Evolutionary conservation across 371 early-diverging fungal species (phyloP), one percentile per base, ranked within the genome.

Genomic region (Phascolomyces articulosus): DNA sequence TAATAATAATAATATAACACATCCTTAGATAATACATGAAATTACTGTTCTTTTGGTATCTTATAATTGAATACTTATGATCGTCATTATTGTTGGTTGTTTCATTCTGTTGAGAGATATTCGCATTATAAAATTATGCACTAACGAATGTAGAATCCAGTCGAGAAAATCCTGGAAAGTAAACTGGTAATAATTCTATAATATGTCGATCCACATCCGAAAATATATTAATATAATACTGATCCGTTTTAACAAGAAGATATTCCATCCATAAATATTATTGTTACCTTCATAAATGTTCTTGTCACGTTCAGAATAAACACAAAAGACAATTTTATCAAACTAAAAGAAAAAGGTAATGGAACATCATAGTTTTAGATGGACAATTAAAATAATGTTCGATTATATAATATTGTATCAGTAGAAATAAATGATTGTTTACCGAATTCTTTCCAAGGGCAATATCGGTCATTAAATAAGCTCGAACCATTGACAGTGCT

Each of bases 271-370:
- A 8, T 31, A 11, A 2, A 9, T 20, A n/a, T n/a, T 56, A 24
- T 21, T 55, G 56, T 54, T 72, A 76, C 74, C 65, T 66, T 68
- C 55, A 60, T 87, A 87, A 16, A 77, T 65, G 0, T 23, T 56
- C 3, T 56, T 60, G 58, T 88, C 89, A 13, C 68, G 73, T 4
- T 79, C 71, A 59, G 78, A 73, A 62, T 90, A 93, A n/a, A 90
- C 67, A 66, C 92, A 92, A 70, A 95, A 95, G 1, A 92, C 69
- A 24, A 94, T 78, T 21, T 84, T 75, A 47, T 91, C 91, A 41
- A 94, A 60, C 73, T 82, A 31, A 56, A 65, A 13, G 27, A 34
- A 18, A 34, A 34, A 34, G 6, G 11, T 34, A 9, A 2, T 2
- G 11, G 34, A 9, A 34, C 6, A 34, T 34, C 6, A 34, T 34